Conservation (phyloP, 1,284 basidiomycete genomes). For the Acaromyces ingoldii region DNA sequence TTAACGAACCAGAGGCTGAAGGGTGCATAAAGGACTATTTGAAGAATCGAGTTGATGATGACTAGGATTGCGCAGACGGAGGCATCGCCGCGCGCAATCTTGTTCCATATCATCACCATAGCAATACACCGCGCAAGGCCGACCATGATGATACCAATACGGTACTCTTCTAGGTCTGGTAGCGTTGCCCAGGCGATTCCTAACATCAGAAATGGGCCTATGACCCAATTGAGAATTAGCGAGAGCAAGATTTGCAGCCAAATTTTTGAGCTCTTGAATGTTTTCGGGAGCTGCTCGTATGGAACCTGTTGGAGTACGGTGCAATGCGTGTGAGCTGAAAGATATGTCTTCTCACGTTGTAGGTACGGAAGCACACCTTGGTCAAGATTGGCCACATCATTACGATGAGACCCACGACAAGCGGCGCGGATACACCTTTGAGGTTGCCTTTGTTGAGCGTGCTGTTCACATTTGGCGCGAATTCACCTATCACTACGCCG, state of each 20-base stretch:
- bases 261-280: constrained; percentile 60
- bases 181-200: constrained; percentile 77
- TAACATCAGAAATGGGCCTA: constrained; percentile 73
- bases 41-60: constrained; percentile 60
- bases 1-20: constrained; percentile 72
- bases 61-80: constrained; percentile 71
- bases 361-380: constrained; percentile 54
- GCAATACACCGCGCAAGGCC: constrained; percentile 58
- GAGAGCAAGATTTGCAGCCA: constrained; percentile 71
- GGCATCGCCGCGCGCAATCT: constrained; percentile 68
- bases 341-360: constrained; percentile 19
- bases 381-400: constrained; percentile 85
- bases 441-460: constrained; percentile 45
- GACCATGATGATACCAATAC: constrained; percentile 60
- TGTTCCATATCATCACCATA: constrained; percentile 57
- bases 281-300: constrained; percentile 65
- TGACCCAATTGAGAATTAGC: constrained; percentile 72
- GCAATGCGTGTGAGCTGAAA: constrained; percentile 82
- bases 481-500: constrained; percentile 68
- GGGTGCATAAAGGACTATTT: constrained; percentile 74
- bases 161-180: constrained; percentile 58
- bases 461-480: constrained; percentile 24
- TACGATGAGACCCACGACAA: constrained; percentile 58
- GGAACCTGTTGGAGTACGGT: constrained; percentile 59
- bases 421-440: constrained; percentile 46